Evolutionary conservation across 1,139 yeast species (phyloP), one percentile per base, ranked within the genome.

Genomic region (Lodderomyces theae): DNA sequence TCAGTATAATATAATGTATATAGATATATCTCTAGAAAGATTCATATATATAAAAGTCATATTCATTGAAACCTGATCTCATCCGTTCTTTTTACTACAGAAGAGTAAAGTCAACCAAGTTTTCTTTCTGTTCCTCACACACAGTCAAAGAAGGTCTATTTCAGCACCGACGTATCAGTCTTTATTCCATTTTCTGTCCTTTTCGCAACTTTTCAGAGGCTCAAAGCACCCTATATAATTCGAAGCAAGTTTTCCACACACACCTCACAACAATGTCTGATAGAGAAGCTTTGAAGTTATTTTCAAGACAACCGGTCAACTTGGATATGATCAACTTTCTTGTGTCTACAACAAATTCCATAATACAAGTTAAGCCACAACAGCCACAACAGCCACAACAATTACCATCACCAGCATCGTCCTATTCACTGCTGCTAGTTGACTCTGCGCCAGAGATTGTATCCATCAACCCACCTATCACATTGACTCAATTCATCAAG

Each of bases 321-420:
- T 66, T 76, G 35, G 85, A 86, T 45, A 90, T 90, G 97, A 79
- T 90, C 38, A 74, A 77, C 45, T 85, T 83, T 57, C 72, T 90
- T 51, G 96, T 85, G 8, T 72, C 86, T 26, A 84, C 95, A 39
- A 87, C 97, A 21, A 72, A 74, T 46, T 80, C 95, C 6, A 86
- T 90, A 46, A 86, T 90, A 51, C 81, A 80, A 51, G 73, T 79
- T 23, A 72, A 72, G 48, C 53, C 58, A 22, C 31, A 28, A 28
- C 31, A 28, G 48, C 53, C 58, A 22, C 31, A 28, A 28, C 31
- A 28, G 12, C 18, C 17, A 28, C 31, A 15, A 15, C 60, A 57
- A 21, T 22, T 13, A 16, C 18, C 33, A 28, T 15, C 38, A 12
- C 15, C 38, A 17, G 17, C 34, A n/a, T 21, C 34, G 8, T 21